Evolutionary conservation across 768 basidiomycete genomes (phyloP).

Genomic region (Podaxis sp.): DNA sequence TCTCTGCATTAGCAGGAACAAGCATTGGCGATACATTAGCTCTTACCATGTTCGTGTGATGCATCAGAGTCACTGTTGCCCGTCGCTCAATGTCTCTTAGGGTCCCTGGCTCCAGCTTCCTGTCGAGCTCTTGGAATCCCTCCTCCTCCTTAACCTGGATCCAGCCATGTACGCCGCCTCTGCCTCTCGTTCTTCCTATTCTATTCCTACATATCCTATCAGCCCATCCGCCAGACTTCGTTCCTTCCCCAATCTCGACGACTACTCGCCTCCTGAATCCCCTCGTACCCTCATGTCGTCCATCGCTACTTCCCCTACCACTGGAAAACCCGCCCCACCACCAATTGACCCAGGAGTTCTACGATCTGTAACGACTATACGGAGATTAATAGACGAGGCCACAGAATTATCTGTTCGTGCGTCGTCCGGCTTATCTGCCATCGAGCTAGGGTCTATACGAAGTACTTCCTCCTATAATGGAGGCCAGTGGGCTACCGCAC

Average conservation of each 20-base stretch:
- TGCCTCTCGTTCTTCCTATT: slow-evolving; percentile 26
- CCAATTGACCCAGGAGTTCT: slow-evolving; percentile 91
- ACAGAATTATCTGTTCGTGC: slow-evolving; percentile 87
- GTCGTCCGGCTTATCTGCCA: slow-evolving; percentile 77
- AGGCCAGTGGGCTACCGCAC: slow-evolving; percentile 61
- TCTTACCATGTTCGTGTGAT: slow-evolving; percentile 75
- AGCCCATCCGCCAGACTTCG: slow-evolving; percentile 3
- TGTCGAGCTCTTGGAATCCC: slow-evolving; percentile 79
- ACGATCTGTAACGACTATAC: slow-evolving; percentile 69
- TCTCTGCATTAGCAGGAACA: slow-evolving; percentile 88
- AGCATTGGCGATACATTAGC: slow-evolving; percentile 93
- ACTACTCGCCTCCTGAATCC: slow-evolving; percentile 47
- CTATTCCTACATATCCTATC: slow-evolving; percentile 21
- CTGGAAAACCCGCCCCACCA: slow-evolving; percentile 74
- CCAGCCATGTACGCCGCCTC: slow-evolving; percentile 48
- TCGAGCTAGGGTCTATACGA: slow-evolving; percentile 69
- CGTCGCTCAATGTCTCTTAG: slow-evolving; percentile 38
- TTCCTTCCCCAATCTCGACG: slow-evolving; percentile 30
- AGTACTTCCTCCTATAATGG: slow-evolving; percentile 39
- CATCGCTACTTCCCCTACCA: slow-evolving; percentile 48
- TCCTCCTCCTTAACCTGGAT: slow-evolving; percentile 76
- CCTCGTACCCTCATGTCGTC: slow-evolving; percentile 35
- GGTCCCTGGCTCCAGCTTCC: slow-evolving; percentile 93
- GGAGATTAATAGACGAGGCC: slow-evolving; percentile 85
- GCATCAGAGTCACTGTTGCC: slow-evolving; percentile 15